phyloP scores from a whole-genome alignment of 2,329 filamentous ascomycete species.

The Grosmannia huntii region DNA sequence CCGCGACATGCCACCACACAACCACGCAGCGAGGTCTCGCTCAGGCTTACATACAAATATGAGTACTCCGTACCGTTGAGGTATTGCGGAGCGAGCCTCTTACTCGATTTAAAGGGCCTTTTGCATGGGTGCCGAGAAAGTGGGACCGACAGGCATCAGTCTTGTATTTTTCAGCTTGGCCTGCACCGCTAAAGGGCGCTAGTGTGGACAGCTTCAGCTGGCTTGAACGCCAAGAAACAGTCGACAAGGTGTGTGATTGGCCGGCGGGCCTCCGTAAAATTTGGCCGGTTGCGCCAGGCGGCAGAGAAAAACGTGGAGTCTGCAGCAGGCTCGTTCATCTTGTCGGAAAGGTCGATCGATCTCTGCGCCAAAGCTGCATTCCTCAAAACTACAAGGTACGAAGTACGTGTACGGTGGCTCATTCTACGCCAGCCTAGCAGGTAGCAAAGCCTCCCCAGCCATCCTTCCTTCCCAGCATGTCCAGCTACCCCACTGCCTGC shows the following conservation, averaged over 20 bases:
- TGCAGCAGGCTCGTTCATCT: neutral
- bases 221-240: slow-evolving; percentile 2
- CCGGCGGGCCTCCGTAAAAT: neutral
- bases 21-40: neutral
- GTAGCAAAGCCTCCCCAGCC: neutral
- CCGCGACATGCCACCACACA: neutral
- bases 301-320: neutral
- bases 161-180: slow-evolving; percentile 7
- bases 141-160: neutral
- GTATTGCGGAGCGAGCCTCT: too few relatives aligned
- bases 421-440: neutral
- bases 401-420: neutral
- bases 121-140: slow-evolving; percentile 5
- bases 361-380: neutral
- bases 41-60: neutral
- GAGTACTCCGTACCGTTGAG: too few relatives aligned
- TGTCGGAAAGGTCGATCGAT: neutral
- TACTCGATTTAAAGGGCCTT: neutral
- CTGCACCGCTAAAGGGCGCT: slow-evolving; percentile 4
- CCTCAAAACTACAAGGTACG: neutral
- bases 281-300: neutral
- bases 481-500: neutral
- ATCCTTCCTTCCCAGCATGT: neutral
- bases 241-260: slow-evolving; percentile 5
- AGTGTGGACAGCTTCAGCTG: slow-evolving; percentile 9